These are phyloP conservation scores for Curvularia hawaiiensis DNA, from an alignment of 2,329 filamentous ascomycete species.

Conservation along the genomic window DNA sequence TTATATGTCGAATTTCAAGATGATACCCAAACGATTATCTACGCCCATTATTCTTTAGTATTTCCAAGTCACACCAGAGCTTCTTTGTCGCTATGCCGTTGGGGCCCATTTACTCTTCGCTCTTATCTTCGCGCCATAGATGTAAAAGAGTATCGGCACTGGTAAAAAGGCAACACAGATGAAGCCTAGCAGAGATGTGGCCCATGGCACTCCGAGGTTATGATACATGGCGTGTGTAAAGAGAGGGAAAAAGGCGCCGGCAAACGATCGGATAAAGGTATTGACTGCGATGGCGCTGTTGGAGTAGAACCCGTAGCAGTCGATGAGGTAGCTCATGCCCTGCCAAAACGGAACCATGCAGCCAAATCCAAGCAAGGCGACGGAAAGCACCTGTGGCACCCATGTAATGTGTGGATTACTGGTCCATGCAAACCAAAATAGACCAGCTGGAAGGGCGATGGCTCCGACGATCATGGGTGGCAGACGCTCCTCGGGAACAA, in stretches of 20 bases:
- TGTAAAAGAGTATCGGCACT: slow-evolving; percentile 44
- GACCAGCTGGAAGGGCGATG: slow-evolving; percentile 60
- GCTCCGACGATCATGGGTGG: slow-evolving; percentile 70
- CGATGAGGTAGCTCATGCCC: slow-evolving; percentile 81
- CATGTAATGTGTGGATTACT: slow-evolving; percentile 56
- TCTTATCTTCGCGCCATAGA: slow-evolving; percentile 42
- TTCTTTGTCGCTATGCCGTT: slow-evolving; percentile 1
- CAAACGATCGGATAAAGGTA: slow-evolving; percentile 56
- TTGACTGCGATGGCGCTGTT: slow-evolving; percentile 57
- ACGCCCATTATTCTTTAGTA: neutral
- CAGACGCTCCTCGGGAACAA: slow-evolving; percentile 65
- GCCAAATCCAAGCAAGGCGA: slow-evolving; percentile 70
- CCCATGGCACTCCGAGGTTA: slow-evolving; percentile 44
- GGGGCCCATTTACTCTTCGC: slow-evolving; percentile 42
- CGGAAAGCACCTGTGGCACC: slow-evolving; percentile 62
- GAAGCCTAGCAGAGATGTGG: slow-evolving; percentile 41
- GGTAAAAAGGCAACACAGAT: slow-evolving; percentile 41
- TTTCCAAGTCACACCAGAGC: neutral
- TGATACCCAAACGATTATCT: neutral
- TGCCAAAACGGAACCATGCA: slow-evolving; percentile 82
- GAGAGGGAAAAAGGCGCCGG: slow-evolving; percentile 58
- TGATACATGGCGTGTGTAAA: slow-evolving; percentile 56
- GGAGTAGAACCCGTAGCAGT: slow-evolving; percentile 58
- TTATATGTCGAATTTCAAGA: neutral
- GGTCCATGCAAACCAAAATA: slow-evolving; percentile 68